Percentiles rank a stretch among this genome's conserved stretches.
Evolutionary conservation across 495 filamentous ascomycete species (phyloP).

Genomic region (Tuber calosporum): DNA sequence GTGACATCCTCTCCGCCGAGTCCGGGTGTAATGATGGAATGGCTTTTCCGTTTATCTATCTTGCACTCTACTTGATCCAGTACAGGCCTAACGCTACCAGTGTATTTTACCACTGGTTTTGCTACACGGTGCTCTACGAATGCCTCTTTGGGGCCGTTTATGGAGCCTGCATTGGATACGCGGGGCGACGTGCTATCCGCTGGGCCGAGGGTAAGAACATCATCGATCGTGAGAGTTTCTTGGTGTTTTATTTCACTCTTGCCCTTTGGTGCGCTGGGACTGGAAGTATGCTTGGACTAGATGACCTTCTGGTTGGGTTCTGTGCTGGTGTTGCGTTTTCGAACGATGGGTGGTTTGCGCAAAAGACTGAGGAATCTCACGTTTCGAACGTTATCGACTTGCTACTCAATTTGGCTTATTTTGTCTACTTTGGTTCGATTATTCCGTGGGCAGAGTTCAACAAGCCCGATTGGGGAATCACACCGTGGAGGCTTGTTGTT

Average conservation of each 20-base stretch:
- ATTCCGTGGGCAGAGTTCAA: slow-evolving; percentile 92
- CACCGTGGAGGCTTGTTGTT: slow-evolving; percentile 80
- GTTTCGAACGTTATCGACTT: slow-evolving; percentile 99
- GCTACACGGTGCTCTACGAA: slow-evolving; percentile 86
- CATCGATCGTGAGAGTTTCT: slow-evolving; percentile 93
- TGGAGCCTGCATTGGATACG: slow-evolving; percentile 80
- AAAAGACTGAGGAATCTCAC: slow-evolving; percentile 97
- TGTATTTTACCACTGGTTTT: slow-evolving; percentile 82
- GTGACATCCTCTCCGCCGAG: slow-evolving; percentile 91
- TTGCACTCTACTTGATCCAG: slow-evolving; percentile 77
- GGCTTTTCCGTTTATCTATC: slow-evolving; percentile 98
- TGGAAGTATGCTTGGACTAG: slow-evolving; percentile 82
- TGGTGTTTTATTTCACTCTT: slow-evolving; percentile 97
- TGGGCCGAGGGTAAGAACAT: slow-evolving; percentile 74
- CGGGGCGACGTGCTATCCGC: slow-evolving; percentile 83
- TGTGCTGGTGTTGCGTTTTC: slow-evolving; percentile 93
- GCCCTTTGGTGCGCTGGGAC: slow-evolving; percentile 95
- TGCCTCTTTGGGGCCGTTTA: slow-evolving; percentile 88
- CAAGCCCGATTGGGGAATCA: slow-evolving; percentile 58
- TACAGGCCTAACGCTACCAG: slow-evolving; percentile 60
- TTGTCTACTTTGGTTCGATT: slow-evolving; percentile 95
- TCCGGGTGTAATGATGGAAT: slow-evolving; percentile 99
- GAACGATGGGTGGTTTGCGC: slow-evolving; percentile 97
- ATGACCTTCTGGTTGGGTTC: slow-evolving; percentile 96
- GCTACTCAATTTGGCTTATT: slow-evolving; percentile 92